Evolutionary conservation across 1,139 yeast genomes (phyloP), one percentile per base, ranked within the genome.

Genomic region (Spathaspora sp.): DNA sequence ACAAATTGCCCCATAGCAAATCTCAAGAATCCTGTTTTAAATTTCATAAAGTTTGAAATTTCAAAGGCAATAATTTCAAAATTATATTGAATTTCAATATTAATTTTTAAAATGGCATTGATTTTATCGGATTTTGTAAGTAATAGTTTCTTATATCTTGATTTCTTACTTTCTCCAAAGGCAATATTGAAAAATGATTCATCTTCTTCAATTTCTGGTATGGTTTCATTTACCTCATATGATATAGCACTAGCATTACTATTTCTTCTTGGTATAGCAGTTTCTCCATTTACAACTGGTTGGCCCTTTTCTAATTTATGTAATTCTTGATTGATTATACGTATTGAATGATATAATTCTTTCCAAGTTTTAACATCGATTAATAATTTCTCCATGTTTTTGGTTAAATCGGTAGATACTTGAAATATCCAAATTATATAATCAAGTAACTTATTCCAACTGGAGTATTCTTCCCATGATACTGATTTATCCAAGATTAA

Each of bases 1-100:
- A 67, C 64, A 49, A 66, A 70, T 43, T 61, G 63, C 44, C 64
- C 67, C 23, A 80, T 55, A 1, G 71, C 68, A 45, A 68, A 63
- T 37, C 57, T 57, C 40, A 79, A 52, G 50, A 79, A 71, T 1
- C 63, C 61, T 1, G 76, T 62, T 55, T 78, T 78, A 60, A 77
- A 81, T 46, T 67, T 71, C 50, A 85, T 63, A 49, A 78, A 83
- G 44, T 74, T 76, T 43, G 85, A 82, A 17, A 84, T 69, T 56
- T 83, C 87, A 42, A 80, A 74, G 0, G 91, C 90, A 9, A 84
- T 56, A 3, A 61, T 56, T 56, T 85, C 91, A 60, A 86, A 87
- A 25, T 70, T 74, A 43, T 58, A 54, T 51, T 74, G 79, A 38
- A 80, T 60, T 20, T 66, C 72, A n/a, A 53, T 43, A 46, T 68